A percentile compares a stretch with the other conserved stretches of the same genome.
Conservation (phyloP, 768 basidiomycete species). For the Filobasidium wieringae region DNA sequence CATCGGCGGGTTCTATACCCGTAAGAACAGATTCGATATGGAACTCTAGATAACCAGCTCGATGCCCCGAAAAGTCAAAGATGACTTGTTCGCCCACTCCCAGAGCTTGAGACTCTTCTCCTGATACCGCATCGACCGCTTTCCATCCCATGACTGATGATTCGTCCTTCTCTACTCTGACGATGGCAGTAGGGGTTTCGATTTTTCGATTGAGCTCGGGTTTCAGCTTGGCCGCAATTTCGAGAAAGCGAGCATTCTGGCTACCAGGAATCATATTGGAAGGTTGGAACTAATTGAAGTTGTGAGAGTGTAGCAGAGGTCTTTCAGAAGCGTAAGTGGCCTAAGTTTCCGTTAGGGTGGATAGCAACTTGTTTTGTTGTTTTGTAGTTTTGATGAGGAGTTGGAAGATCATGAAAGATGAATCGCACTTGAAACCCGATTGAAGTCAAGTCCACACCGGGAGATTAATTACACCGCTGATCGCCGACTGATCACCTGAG, state of each 20-base stretch:
- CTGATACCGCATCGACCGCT: background rate
- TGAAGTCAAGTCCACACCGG: too few species aligned
- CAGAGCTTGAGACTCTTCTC: conserved; percentile 6
- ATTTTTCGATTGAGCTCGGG: conserved; percentile 6
- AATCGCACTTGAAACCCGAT: too few species aligned
- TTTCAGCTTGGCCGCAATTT: conserved; percentile 11
- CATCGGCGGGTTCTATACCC: conserved; percentile 9
- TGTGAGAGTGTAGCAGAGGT: background rate
- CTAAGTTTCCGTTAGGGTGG: too few species aligned
- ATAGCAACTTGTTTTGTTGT: too few species aligned
- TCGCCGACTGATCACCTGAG: too few species aligned
- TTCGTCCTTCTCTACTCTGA: conserved; percentile 15
- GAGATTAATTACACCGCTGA: too few species aligned
- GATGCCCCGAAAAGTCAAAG: conserved; percentile 19
- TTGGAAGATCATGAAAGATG: too few species aligned
- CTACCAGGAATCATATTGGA: conserved; percentile 1
- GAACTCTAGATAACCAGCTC: conserved; percentile 18
- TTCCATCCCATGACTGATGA: conserved; percentile 13
- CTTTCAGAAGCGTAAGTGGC: too few species aligned
- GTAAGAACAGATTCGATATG: conserved; percentile 7
- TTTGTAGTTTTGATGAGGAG: too few species aligned
- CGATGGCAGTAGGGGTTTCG: background rate
- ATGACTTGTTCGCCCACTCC: conserved; percentile 13
- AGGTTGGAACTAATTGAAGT: background rate
- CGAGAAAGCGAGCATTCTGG: conserved; percentile 10